Evolutionary conservation across 306 rosid species (phyloP), one percentile per base, ranked within the genome.

Genomic region (Lotus japonicus): DNA sequence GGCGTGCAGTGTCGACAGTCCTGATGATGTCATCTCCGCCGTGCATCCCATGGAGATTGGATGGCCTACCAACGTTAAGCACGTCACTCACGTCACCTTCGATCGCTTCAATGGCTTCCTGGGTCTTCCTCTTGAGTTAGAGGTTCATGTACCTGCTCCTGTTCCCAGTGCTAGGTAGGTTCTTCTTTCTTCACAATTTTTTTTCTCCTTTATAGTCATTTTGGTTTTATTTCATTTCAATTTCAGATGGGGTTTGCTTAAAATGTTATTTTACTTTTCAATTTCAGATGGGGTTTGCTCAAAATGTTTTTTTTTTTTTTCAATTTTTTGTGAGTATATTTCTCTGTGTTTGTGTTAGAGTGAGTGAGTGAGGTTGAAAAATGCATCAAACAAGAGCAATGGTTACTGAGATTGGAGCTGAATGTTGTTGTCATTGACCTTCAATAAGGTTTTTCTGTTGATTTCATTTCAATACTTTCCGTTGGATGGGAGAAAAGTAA

Each of bases 41-140:
- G 91, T 88, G 5, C 86, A 88, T 36, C 85, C 77, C n/a, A 85
- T 87, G 89, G 99, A 95, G 72, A 94, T 94, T 41, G 99, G 96
- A 11, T 88, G 99, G 95, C 99, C 99, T 7, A 94, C 97, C 0
- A 85, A 94, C 26, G 97, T 94, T 31, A 82, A 71, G 49, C 99
- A 94, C 65, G 82, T 94, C 7, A 81, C 92, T 4, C 99, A 94
- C 59, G 99, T 94, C 19, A 94, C 99, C 0, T 94, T 94, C 63
- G 99, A 94, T 51, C 85, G 97, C 1, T 94, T 94, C 86, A 86
- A 90, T 16, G 99, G 99, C 0, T 94, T 94, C 75, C 83, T 94
- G 42, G 99, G 99, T 26, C 94, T 94, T 42, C 97, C 99, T 3
- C 89, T 80, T 38, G 99, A 94, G 83, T 76, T 94, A 5, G 90